A percentile compares a stretch with the other conserved stretches of the same genome.
Conservation (phyloP, 179 eudicot genomes). For the Gypsophila paniculata region DNA sequence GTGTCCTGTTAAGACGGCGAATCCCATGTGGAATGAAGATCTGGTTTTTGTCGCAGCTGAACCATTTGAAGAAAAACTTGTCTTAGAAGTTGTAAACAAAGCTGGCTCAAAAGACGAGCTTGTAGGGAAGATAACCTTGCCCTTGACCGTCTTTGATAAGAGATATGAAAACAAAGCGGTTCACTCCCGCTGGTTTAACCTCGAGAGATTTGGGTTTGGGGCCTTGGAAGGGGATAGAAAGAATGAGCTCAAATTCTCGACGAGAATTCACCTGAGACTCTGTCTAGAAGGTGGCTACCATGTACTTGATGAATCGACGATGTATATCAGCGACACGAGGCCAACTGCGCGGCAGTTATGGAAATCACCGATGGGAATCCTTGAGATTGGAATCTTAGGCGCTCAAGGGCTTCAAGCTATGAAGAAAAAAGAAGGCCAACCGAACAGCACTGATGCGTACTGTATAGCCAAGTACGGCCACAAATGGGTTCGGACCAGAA, state of each 20-base stretch:
- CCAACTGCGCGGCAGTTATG: constrained; percentile 77
- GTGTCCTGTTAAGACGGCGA: constrained; percentile 40
- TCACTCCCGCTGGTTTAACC: too few species aligned
- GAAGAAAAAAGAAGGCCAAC: constrained; percentile 56
- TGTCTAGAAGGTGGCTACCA: too few species aligned
- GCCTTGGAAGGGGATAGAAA: constrained; percentile 57
- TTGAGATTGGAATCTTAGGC: constrained; percentile 74
- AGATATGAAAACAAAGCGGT: too few species aligned
- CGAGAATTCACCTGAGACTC: too few species aligned
- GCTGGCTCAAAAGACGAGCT: too few species aligned
- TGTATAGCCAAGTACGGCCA: constrained; percentile 78
- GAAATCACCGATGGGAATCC: constrained; percentile 76
- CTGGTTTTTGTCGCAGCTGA: too few species aligned
- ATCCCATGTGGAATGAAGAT: constrained; percentile 26
- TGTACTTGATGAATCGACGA: constrained; percentile 40
- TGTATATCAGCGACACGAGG: constrained; percentile 72
- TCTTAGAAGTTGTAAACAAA: too few species aligned
- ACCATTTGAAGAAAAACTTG: constrained; percentile 21
- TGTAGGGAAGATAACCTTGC: too few species aligned
- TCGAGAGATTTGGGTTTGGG: too few species aligned
- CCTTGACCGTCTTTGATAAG: too few species aligned
- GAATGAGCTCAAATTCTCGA: constrained; percentile 38
- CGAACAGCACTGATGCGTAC: constrained; percentile 61
- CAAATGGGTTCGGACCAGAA: constrained; percentile 22
- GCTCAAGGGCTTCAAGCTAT: constrained; percentile 68